Percentiles rank a stretch among this genome's conserved stretches.
phyloP scores from a whole-genome alignment of 1,284 basidiomycete species.

The Puccinia hordei region DNA sequence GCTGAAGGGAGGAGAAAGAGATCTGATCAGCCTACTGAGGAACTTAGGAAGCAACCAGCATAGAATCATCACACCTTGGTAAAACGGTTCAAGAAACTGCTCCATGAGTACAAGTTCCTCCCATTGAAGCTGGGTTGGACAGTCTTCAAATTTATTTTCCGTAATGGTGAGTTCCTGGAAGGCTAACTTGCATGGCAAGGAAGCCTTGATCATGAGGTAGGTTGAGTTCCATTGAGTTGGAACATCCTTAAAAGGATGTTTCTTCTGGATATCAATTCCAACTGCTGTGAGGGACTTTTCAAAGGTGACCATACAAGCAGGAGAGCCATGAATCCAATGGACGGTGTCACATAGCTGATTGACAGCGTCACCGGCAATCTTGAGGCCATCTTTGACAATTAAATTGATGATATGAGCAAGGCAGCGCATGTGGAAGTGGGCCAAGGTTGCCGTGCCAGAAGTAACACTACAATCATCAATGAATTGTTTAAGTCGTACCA shows the following conservation, averaged over 20 bases:
- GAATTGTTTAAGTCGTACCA: neutral
- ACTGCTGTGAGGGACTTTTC: neutral
- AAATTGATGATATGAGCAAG: neutral
- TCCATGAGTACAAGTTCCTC: neutral
- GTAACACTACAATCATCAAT: neutral
- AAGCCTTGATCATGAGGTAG: neutral
- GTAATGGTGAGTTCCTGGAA: neutral
- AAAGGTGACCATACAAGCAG: neutral
- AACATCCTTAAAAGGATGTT: slow-evolving; percentile 12
- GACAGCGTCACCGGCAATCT: neutral
- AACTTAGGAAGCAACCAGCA: neutral
- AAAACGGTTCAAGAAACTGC: slow-evolving; percentile 12
- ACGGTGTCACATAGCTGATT: neutral
- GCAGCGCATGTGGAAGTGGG: neutral
- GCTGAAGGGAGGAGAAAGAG: neutral
- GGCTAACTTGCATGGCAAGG: neutral
- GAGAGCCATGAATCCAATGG: slow-evolving; percentile 7
- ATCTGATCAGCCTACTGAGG: neutral
- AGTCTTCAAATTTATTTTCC: neutral
- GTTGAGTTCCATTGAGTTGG: slow-evolving; percentile 9
- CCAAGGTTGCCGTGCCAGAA: neutral
- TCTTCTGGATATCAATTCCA: neutral
- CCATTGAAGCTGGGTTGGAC: neutral
- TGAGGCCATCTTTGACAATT: neutral
- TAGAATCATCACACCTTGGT: neutral